phyloP scores from a whole-genome alignment of 345 rosid species.

The Heritiera littoralis region DNA sequence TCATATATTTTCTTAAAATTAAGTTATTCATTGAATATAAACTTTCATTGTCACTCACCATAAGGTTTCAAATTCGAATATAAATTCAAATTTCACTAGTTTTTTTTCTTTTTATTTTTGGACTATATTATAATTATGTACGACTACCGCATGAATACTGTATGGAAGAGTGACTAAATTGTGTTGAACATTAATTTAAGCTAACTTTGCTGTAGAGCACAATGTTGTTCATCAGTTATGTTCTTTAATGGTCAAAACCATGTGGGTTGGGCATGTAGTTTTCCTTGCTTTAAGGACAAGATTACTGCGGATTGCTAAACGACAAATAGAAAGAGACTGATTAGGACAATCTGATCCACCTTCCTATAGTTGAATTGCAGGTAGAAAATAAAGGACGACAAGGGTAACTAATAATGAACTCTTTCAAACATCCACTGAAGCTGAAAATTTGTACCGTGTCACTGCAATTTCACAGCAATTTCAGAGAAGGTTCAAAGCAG shows the following conservation, averaged over 20 bases:
- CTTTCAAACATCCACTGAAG: neutral
- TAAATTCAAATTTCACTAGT: too few relatives aligned
- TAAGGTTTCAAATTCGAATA: neutral
- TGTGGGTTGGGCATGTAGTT: neutral
- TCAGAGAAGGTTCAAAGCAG: slow-evolving; percentile 9
- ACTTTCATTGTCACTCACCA: neutral
- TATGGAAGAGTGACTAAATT: too few relatives aligned
- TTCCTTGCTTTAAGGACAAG: neutral
- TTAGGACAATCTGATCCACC: neutral
- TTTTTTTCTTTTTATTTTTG: neutral
- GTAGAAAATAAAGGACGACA: neutral
- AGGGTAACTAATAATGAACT: neutral
- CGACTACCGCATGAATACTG: too few relatives aligned
- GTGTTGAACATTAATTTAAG: neutral
- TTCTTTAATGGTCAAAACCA: neutral
- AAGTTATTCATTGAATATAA: neutral
- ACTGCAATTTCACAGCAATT: slow-evolving; percentile 4
- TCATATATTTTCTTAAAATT: neutral
- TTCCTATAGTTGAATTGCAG: neutral
- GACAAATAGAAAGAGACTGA: neutral
- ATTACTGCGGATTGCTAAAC: neutral
- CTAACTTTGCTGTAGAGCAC: neutral
- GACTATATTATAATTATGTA: neutral
- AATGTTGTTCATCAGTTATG: neutral
- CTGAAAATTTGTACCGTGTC: neutral